A percentile compares a stretch with the other conserved stretches of the same genome.
phyloP scores from a whole-genome alignment of 2,329 filamentous ascomycete species.

The Dactylellina parvicollis region DNA sequence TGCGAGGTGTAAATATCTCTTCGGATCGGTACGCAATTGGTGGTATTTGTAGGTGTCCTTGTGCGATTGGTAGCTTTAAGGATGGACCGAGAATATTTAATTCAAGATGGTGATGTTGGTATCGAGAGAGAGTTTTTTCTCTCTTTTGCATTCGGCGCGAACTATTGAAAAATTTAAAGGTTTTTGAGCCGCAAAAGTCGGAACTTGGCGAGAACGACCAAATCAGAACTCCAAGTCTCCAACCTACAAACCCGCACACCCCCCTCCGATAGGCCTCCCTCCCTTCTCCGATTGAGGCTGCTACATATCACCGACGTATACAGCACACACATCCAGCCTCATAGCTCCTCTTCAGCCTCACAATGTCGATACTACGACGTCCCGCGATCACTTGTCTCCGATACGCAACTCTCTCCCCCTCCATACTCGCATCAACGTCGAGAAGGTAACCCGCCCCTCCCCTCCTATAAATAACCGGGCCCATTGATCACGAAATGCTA shows the following conservation, averaged over 20 bases:
- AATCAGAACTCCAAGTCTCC: neutral
- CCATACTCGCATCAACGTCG: constrained; percentile 15
- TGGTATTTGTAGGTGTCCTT: too few species aligned
- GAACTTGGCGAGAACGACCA: constrained; percentile 4
- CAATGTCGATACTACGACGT: constrained; percentile 23
- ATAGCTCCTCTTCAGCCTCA: neutral
- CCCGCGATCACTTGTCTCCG: constrained; percentile 35
- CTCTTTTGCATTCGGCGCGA: neutral
- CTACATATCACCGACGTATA: neutral
- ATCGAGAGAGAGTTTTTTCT: neutral
- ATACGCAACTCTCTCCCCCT: neutral
- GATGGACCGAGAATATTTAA: neutral
- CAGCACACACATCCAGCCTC: neutral
- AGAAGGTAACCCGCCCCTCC: constrained; percentile 5
- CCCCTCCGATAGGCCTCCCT: neutral
- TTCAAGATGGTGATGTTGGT: neutral
- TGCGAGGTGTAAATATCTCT: neutral
- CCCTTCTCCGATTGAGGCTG: neutral
- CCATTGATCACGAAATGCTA: neutral
- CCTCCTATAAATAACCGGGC: neutral
- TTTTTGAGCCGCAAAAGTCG: constrained; percentile 37
- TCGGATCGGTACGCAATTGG: neutral
- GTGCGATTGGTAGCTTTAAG: neutral
- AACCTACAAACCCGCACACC: neutral
- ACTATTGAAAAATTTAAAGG: constrained; percentile 1